Evolutionary conservation across 768 basidiomycete genomes (phyloP).

Genomic region (Leccinellum rugosiceps): DNA sequence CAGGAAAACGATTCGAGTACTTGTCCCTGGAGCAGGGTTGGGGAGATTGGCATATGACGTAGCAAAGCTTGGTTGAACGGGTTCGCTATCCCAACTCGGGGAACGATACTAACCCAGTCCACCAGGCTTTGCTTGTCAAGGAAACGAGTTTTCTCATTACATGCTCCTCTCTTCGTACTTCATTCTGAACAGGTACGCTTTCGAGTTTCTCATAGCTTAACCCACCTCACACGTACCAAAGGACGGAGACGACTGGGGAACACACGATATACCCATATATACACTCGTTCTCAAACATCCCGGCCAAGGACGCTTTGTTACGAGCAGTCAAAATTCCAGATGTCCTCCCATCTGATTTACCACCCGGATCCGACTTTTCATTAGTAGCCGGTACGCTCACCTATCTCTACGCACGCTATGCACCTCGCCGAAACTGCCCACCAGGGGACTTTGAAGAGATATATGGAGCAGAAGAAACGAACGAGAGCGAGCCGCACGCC

Average conservation of each 20-base stretch:
- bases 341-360: conserved; percentile 72
- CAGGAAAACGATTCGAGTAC: conserved; percentile 61
- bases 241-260: conserved; percentile 64
- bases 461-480: conserved; percentile 57
- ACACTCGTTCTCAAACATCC: conserved; percentile 88
- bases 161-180: conserved; percentile 90
- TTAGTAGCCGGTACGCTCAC: conserved; percentile 71
- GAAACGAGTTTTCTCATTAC: conserved; percentile 94
- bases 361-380: conserved; percentile 64
- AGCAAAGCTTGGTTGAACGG: conserved; percentile 63
- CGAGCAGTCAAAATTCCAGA: conserved; percentile 76
- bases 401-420: background rate
- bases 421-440: background rate
- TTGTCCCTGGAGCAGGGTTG: conserved; percentile 89
- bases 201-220: background rate
- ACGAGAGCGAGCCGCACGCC: conserved; percentile 60
- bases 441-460: conserved; percentile 91
- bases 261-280: conserved; percentile 86
- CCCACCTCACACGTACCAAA: conserved; percentile 13
- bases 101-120: background rate
- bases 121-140: conserved; percentile 85
- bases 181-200: conserved; percentile 75
- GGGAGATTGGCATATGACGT: conserved; percentile 88
- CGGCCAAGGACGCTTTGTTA: conserved; percentile 56
- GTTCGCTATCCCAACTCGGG: background rate